These are phyloP conservation scores for Gigaspora rosea DNA, from an alignment of 192 early-diverging fungal species.

Conservation along the genomic window DNA sequence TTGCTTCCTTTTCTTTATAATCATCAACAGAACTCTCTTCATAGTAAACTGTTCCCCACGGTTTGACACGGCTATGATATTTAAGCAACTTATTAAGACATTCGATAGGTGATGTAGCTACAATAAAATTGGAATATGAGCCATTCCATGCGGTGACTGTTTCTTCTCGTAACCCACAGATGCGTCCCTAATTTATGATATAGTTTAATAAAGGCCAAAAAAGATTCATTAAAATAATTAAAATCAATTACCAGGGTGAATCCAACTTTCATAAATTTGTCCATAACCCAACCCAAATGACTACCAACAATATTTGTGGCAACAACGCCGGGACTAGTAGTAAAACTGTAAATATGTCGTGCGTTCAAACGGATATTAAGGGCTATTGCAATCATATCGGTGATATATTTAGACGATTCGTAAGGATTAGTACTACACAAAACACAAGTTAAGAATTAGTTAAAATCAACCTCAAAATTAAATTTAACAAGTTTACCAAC, in stretches of 20 bases:
- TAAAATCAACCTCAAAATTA: neutral
- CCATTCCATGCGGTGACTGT: slow-evolving; percentile 53
- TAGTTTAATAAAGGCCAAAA: neutral
- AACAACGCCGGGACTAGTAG: slow-evolving; percentile 59
- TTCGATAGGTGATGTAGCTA: slow-evolving; percentile 35
- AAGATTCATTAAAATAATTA: neutral
- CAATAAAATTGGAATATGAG: slow-evolving; percentile 48
- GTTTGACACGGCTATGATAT: slow-evolving; percentile 35
- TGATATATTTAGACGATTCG: slow-evolving; percentile 59
- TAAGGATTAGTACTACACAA: slow-evolving; percentile 41
- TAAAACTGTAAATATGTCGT: slow-evolving; percentile 45
- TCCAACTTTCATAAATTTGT: neutral
- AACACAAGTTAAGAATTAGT: neutral
- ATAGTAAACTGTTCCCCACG: slow-evolving; percentile 26
- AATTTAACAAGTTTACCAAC: slow-evolving; percentile 27
- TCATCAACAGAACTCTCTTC: neutral
- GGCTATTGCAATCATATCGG: slow-evolving; percentile 46
- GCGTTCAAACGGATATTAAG: slow-evolving; percentile 35
- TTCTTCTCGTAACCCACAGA: slow-evolving; percentile 48
- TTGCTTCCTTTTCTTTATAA: slow-evolving; percentile 22
- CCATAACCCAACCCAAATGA: slow-evolving; percentile 15
- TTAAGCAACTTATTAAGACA: slow-evolving; percentile 35
- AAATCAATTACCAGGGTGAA: slow-evolving; percentile 8
- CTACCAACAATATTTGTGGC: slow-evolving; percentile 37
- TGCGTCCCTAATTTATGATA: slow-evolving; percentile 27